Base-by-base conservation (phyloP, 345 rosid species). In the Lepidium aucheri region DNA sequence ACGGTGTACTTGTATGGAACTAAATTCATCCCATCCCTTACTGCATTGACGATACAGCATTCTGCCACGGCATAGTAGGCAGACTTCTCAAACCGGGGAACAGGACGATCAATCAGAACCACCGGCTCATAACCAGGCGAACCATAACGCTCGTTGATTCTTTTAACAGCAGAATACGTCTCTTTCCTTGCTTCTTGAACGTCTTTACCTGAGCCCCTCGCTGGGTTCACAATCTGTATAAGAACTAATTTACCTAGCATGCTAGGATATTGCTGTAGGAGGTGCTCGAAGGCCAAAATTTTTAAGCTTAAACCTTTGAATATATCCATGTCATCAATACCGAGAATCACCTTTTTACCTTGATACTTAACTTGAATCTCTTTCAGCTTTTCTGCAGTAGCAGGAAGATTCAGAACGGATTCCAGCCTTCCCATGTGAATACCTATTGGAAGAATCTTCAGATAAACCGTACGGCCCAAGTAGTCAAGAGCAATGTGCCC, bases 21-120 rank as follows among this genome's bases (percentile, higher is more conserved):
- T 53, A 81, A 70, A 70, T 81, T 81, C 84, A 81, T 81, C 14
- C 84, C 84, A 63, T 81, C 84, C 56, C 84, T 75, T 28, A 81
- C 78, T 5, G 82, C 84, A 49, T 81, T 81, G 32, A 81, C 78
- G 64, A 81, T 49, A 68, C 82, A 81, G 68, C 84, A 81, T 46
- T 78, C 84, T 24, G 84, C 80, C 72, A 78, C 1, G n/a, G 84
- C 82, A 45, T 81, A 81, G 16, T 81, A 81, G 18, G 84, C 84
- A 70, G 82, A 75, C 74, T 78, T 81, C 70, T 81, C 84, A 16
- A 56, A 62, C 34, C 78, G 79, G 1, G 80, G 71, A 35, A 78
- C 84, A 47, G 72, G 76, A 61, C 78, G 77, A 56, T 81, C 84
- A n/a, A 81, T 76, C 39, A 81, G 74, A 56, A 81, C 67, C 53